A percentile compares a stretch with the other conserved stretches of the same genome.
Evolutionary conservation across 176 grass and related monocot genomes (phyloP).

Genomic region (sorghum (Sorghum bicolor)): Sorghum_bicolor_NCBIv3 NC_012870.2:1611001-1611500

Average conservation of each 20-base stretch:
- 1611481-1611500: slow-evolving; percentile 75
- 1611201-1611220: neutral
- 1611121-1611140: slow-evolving; percentile 25
- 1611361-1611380: neutral
- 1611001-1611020: neutral
- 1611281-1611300: neutral
- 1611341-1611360: neutral
- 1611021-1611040: slow-evolving; percentile 12
- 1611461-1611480: slow-evolving; percentile 29
- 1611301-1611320: slow-evolving; percentile 40
- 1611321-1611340: neutral
- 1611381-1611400: neutral
- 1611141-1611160: neutral
- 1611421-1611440: neutral
- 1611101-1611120: neutral
- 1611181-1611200: neutral
- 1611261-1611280: neutral
- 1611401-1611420: neutral
- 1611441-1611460: neutral
- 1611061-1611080: neutral
- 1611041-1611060: neutral
- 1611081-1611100: slow-evolving; percentile 27
- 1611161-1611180: neutral
- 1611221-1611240: neutral
- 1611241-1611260: neutral